Base-by-base conservation (phyloP, 345 rosid genomes). In the Boechera retrofracta region DNA sequence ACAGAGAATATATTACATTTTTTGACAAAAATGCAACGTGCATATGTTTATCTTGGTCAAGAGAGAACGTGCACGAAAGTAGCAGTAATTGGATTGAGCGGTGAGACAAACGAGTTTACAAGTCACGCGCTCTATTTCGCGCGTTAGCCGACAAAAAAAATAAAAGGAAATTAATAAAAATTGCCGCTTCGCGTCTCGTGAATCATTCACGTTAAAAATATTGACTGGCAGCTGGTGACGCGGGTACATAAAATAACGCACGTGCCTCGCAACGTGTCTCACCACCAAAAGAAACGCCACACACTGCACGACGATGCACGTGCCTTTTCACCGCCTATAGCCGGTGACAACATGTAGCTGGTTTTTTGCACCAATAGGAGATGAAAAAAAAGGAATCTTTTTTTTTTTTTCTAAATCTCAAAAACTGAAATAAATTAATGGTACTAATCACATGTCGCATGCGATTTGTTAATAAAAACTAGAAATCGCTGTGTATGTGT, bases 251-350 rank as follows among this genome's bases (percentile, higher is more conserved):
- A 74, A 62, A 74, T 62, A 52, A 18, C 4, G 75, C 78, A 78
- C 73, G 72, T 57, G 65, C 18, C 39, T 1, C 0, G 49, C 21
- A 82, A 81, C 82, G 79, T 72, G 85, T 77, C 73, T 7, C 0
- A 4, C 5, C 11, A 16, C 5, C 11, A 66, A 39, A 66, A 74
- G 35, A 52, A 48, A 33, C 61, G 72, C 65, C 67, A 58, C 74
- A 52, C 63, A 66, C 42, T 55, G 61, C 33, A 65, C 52, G 60
- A 67, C 44, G 60, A 68, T 52, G 71, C 85, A 75, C 84, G 85
- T 86, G 89, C 52, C 42, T 41, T 39, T 67, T 77, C 62, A 83
- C 86, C 60, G 79, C 9, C 56, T 71, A 75, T 64, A 73, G 39
- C 75, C 64, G 63, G 75, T 73, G 57, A 8, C 12, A 58, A 32